These are phyloP conservation scores for Puccinia triticina DNA, from an alignment of 1,284 basidiomycete species.

Conservation along the genomic window DNA sequence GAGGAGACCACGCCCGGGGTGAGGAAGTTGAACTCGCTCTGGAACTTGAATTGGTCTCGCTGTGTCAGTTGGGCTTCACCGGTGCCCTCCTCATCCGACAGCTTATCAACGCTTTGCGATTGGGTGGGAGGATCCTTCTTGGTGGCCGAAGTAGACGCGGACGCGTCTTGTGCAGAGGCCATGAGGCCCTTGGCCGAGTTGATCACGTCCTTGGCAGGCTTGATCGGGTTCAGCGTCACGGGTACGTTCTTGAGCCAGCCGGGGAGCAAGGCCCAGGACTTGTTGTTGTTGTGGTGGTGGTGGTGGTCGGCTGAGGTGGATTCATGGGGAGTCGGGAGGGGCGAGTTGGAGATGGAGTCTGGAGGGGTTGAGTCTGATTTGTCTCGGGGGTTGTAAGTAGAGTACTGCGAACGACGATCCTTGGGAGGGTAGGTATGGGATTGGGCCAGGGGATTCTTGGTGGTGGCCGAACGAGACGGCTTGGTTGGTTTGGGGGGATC, in stretches of 20 bases:
- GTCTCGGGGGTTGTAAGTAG: constrained; percentile 24
- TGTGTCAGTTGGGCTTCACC: constrained; percentile 9
- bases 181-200: constrained; percentile 13
- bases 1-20: not conserved
- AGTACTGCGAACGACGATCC: constrained; percentile 21
- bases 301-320: not conserved
- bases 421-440: constrained; percentile 43
- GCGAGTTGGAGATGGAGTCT: not conserved
- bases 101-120: not conserved
- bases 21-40: constrained; percentile 42
- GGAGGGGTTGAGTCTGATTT: constrained; percentile 6
- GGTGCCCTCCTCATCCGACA: constrained; percentile 8
- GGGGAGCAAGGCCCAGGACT: constrained; percentile 35
- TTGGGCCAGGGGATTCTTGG: not conserved
- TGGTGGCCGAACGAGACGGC: not conserved
- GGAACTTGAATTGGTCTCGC: constrained; percentile 41
- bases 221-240: constrained; percentile 12
- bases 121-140: not conserved
- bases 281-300: no score
- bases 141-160: not conserved
- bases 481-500: not conserved
- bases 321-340: not conserved
- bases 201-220: constrained; percentile 22
- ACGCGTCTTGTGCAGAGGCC: not conserved
- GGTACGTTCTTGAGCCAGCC: constrained; percentile 48